These are phyloP conservation scores for Nelumbo lutea DNA, from an alignment of 164 flowering plant genomes.

Conservation along the genomic window DNA sequence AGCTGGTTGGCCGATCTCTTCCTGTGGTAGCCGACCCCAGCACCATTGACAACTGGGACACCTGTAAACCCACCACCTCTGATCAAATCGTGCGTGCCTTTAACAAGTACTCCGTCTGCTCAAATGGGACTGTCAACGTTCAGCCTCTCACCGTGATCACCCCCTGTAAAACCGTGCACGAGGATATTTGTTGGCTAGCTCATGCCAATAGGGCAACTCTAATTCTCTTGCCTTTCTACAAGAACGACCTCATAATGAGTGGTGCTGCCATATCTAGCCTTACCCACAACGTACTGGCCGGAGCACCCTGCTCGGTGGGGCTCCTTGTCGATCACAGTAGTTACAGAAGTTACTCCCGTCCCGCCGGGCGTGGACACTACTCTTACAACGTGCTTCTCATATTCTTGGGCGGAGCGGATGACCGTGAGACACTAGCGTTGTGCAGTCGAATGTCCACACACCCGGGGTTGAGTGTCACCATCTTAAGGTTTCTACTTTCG, in stretches of 20 bases:
- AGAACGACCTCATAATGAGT: constrained; percentile 11
- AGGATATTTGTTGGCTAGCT: constrained; percentile 25
- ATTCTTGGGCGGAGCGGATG: constrained; percentile 38
- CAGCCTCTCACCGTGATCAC: constrained; percentile 23
- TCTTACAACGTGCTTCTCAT: constrained; percentile 18
- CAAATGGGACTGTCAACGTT: constrained; percentile 3
- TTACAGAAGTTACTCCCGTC: too few relatives aligned
- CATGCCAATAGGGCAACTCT: constrained; percentile 17
- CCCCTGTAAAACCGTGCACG: background rate
- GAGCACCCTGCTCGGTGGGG: constrained; percentile 43
- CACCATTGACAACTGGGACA: background rate
- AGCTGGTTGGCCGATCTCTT: background rate
- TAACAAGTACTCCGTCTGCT: constrained; percentile 14
- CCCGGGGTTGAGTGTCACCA: background rate
- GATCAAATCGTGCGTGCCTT: constrained; percentile 28
- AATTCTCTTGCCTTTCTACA: constrained; percentile 33
- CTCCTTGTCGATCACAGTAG: constrained; percentile 31
- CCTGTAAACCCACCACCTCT: background rate
- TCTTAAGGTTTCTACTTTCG: constrained; percentile 8
- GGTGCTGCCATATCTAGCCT: constrained; percentile 9
- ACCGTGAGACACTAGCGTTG: constrained; percentile 31
- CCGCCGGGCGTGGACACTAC: background rate
- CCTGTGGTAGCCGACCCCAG: background rate
- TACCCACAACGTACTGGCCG: constrained; percentile 23
- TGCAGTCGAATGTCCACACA: constrained; percentile 16